These are phyloP conservation scores for Basipetospora chlamydospora DNA, from an alignment of 2,329 filamentous ascomycete species.

Conservation along the genomic window DNA sequence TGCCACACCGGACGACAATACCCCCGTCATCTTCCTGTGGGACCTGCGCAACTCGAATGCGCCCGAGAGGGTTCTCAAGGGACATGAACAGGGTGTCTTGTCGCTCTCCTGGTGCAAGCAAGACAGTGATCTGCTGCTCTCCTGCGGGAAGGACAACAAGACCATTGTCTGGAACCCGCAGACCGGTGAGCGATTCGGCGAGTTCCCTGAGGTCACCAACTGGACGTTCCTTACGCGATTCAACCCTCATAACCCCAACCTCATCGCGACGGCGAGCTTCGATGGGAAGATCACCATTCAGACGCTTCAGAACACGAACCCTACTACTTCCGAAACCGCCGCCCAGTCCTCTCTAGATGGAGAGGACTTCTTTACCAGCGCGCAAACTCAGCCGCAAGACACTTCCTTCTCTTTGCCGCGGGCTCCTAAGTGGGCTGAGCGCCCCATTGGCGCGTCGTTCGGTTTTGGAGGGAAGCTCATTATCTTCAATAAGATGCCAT, in stretches of 20 bases:
- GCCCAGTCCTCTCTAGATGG: slow-evolving; percentile 63
- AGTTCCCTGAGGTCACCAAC: slow-evolving; percentile 96
- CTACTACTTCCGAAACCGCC: slow-evolving; percentile 51
- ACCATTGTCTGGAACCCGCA: slow-evolving; percentile 95
- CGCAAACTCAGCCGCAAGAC: slow-evolving; percentile 79
- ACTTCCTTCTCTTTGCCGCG: slow-evolving; percentile 76
- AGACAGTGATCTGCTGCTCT: slow-evolving; percentile 77
- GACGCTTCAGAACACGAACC: slow-evolving; percentile 86
- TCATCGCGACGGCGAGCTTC: slow-evolving; percentile 91
- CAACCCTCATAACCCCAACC: slow-evolving; percentile 81
- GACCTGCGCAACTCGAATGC: slow-evolving; percentile 92
- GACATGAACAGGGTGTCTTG: slow-evolving; percentile 87
- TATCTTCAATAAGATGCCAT: slow-evolving; percentile 47
- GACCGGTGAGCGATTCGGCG: slow-evolving; percentile 73
- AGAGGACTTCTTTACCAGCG: slow-evolving; percentile 92
- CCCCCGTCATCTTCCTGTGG: slow-evolving; percentile 83
- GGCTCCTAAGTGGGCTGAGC: slow-evolving; percentile 81
- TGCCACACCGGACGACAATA: slow-evolving; percentile 75
- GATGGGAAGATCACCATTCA: slow-evolving; percentile 93
- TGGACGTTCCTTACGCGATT: slow-evolving; percentile 96
- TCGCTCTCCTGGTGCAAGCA: slow-evolving; percentile 93
- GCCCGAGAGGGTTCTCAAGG: slow-evolving; percentile 73
- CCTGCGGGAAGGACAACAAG: slow-evolving; percentile 91
- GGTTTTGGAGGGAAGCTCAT: slow-evolving; percentile 92
- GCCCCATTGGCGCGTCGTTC: slow-evolving; percentile 75